Percentiles rank a stretch among this genome's conserved stretches.
Conservation (phyloP, 768 basidiomycete genomes). For the Calocera viscosa region DNA sequence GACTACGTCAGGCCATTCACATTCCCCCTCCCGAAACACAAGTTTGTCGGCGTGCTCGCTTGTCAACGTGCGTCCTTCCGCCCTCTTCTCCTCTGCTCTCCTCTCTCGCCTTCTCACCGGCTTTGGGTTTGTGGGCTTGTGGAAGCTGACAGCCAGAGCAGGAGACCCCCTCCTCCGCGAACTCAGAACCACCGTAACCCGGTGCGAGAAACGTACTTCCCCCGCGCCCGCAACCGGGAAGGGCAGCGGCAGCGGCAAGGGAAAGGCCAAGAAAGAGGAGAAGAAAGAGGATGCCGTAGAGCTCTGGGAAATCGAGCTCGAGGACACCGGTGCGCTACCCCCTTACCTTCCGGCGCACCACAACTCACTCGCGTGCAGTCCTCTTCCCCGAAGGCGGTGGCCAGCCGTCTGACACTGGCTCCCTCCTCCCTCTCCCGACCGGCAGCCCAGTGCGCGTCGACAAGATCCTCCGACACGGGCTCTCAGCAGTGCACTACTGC, state of each 20-base stretch:
- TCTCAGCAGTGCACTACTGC: constrained; percentile 63
- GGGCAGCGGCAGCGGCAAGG: constrained; percentile 19
- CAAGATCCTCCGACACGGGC: constrained; percentile 55
- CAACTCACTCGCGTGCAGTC: constrained; percentile 20
- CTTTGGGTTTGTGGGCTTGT: no score
- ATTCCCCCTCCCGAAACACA: constrained; percentile 1
- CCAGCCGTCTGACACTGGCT: constrained; percentile 63
- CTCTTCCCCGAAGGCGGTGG: constrained; percentile 78
- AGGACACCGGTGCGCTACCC: constrained; percentile 42
- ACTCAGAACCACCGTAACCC: constrained; percentile 46
- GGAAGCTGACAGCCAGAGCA: constrained; percentile 21
- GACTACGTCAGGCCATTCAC: background rate
- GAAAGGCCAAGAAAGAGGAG: constrained; percentile 42
- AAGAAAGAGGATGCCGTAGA: constrained; percentile 29
- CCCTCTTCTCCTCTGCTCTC: background rate
- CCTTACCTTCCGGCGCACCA: background rate
- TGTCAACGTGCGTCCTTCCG: constrained; percentile 49
- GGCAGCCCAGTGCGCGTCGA: constrained; percentile 45
- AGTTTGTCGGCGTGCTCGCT: constrained; percentile 53
- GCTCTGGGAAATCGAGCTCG: constrained; percentile 52
- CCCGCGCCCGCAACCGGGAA: constrained; percentile 29
- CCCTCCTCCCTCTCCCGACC: constrained; percentile 35
- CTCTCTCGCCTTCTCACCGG: background rate
- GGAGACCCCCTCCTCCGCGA: constrained; percentile 57
- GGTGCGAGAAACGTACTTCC: constrained; percentile 37